phyloP scores from a whole-genome alignment of 192 early-diverging fungal genomes.

The Mortierella alpina region DNA sequence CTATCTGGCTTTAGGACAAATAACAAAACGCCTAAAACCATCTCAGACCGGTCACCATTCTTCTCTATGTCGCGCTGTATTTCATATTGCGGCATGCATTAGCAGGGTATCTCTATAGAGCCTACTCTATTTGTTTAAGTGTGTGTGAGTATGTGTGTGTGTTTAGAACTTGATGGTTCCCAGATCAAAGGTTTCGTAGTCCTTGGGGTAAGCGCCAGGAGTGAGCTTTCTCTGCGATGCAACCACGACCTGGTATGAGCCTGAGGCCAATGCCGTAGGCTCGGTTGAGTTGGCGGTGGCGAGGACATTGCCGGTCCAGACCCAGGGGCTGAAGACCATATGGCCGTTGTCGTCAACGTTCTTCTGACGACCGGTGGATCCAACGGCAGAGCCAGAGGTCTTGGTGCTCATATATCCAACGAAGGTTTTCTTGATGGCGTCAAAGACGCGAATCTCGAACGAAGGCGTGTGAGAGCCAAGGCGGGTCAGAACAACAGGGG shows the following conservation, averaged over 20 bases:
- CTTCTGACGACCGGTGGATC: slow-evolving; percentile 1
- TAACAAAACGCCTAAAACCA: no score
- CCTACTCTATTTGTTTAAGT: no score
- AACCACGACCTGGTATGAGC: slow-evolving; percentile 16
- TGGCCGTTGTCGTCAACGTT: slow-evolving; percentile 3
- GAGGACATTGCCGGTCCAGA: slow-evolving; percentile 19
- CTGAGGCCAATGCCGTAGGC: slow-evolving; percentile 9
- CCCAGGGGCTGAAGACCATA: background rate
- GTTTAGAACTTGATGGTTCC: slow-evolving; percentile 22
- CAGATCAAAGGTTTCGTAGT: slow-evolving; percentile 32
- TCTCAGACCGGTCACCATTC: no score
- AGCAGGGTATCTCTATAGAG: no score
- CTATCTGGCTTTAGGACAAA: no score
- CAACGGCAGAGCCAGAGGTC: background rate
- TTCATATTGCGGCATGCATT: no score
- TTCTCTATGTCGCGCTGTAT: no score
- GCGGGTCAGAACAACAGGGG: slow-evolving; percentile 16
- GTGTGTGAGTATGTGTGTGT: background rate
- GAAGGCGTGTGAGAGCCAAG: slow-evolving; percentile 31
- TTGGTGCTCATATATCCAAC: slow-evolving; percentile 11
- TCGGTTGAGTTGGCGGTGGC: background rate
- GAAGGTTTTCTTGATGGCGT: slow-evolving; percentile 3
- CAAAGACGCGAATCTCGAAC: slow-evolving; percentile 17
- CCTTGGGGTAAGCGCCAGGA: slow-evolving; percentile 23
- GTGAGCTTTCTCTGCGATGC: slow-evolving; percentile 31